Evolutionary conservation across 2,329 filamentous ascomycete species (phyloP), one percentile per base, ranked within the genome.

Genomic region (Trichophaea hybrida): DNA sequence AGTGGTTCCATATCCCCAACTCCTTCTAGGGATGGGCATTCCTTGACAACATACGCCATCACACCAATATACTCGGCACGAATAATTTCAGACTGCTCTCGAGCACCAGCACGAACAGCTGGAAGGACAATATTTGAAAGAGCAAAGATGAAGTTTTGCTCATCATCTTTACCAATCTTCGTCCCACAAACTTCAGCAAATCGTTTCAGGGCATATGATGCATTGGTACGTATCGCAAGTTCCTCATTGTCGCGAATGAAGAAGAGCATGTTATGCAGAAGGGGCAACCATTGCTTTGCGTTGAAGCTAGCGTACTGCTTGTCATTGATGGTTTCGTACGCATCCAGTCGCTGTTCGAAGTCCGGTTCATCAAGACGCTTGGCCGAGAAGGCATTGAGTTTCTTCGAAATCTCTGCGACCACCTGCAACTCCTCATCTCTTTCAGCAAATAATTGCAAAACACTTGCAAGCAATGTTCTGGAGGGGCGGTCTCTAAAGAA

Each of bases 211-310:
- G 82, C 81, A 68, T 90, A 85, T 0, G 89, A 86, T 5, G 93
- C 88, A 70, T 91, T 96, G 2, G 80, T 77, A 59, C 95, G 75
- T 53, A 96, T 86, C 50, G 88, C 86, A 64, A 94, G 84, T 70
- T 98, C 93, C 63, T 95, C 88, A 58, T 88, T 84, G 64, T 91
- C 82, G 65, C 83, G 84, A 65, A 96, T 84, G 69, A 85, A 93
- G 72, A 84, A 97, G 1, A 95, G 77, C 75, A 94, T 80, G 69
- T 97, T 98, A 73, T 90, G 86, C 8, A 97, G 74, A 17, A 98
- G 73, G 5, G 93, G 90, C 56, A 84, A 79, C 91, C 93, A 98
- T 71, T 95, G 86, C 60, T 79, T 79, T 1, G 82, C 73, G 0
- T 80, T 83, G 62, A 90, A 81, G 0, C 75, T 73, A 0, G 70